A percentile compares a stretch with the other conserved stretches of the same genome.
These are phyloP conservation scores for Radiomyces spectabilis DNA, from an alignment of 192 early-diverging fungal genomes.

Conservation along the genomic window DNA sequence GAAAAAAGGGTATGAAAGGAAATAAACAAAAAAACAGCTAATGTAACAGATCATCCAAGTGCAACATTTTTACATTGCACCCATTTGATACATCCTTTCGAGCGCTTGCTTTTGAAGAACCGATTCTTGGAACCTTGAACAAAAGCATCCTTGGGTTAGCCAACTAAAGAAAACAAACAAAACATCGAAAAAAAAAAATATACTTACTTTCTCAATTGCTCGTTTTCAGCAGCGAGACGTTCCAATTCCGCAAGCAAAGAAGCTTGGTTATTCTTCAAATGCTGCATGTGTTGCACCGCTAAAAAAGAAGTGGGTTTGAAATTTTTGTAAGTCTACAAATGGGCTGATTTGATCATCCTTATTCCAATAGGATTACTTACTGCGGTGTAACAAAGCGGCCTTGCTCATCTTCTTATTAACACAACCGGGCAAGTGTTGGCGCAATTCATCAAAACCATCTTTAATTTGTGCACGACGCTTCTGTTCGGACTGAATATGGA, in stretches of 20 bases:
- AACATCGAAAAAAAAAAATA: not conserved
- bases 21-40: not conserved
- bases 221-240: conserved; percentile 17
- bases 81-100: conserved; percentile 29
- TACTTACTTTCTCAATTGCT: conserved; percentile 17
- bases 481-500: conserved; percentile 39
- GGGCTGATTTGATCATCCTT: not conserved
- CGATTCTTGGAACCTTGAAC: conserved; percentile 20
- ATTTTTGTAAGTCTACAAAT: too few species aligned
- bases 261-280: conserved; percentile 31
- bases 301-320: too few species aligned
- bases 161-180: not conserved
- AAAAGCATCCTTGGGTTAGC: not conserved
- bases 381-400: conserved; percentile 30
- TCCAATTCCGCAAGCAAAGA: conserved; percentile 22
- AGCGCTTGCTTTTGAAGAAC: conserved; percentile 28
- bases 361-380: conserved; percentile 5
- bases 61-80: not conserved
- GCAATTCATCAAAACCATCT: conserved; percentile 40
- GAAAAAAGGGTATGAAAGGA: not conserved
- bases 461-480: conserved; percentile 39
- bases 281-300: conserved; percentile 34
- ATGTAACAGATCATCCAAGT: not conserved
- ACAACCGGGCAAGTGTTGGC: conserved; percentile 30
- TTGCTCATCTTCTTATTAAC: conserved; percentile 37